Evolutionary conservation across 371 early-diverging fungal genomes (phyloP).

Genomic region (Mortierella sp.): DNA sequence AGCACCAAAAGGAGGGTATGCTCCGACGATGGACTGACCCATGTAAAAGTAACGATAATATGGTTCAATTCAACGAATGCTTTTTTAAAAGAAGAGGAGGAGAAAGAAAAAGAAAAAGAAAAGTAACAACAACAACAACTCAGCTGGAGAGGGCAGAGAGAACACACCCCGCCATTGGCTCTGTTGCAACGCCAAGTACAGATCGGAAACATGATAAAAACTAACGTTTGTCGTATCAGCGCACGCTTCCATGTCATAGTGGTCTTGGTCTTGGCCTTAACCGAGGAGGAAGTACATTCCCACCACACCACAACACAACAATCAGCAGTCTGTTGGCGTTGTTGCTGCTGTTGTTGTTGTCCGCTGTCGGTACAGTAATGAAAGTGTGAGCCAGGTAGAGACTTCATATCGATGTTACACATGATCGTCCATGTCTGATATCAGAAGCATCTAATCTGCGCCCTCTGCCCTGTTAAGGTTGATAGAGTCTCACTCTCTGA

Average conservation of each 20-base stretch:
- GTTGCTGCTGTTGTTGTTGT: no score
- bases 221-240: background rate
- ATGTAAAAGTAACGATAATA: background rate
- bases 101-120: no score
- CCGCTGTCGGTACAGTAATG: background rate
- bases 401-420: conserved; percentile 12
- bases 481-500: background rate
- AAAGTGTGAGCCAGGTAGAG: background rate
- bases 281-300: background rate
- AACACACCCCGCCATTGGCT: background rate
- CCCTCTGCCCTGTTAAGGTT: conserved; percentile 6
- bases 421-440: background rate
- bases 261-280: background rate
- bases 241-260: background rate
- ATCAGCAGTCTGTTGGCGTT: no score
- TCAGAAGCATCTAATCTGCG: conserved; percentile 12
- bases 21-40: conserved; percentile 1
- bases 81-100: no score
- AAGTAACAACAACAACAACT: background rate
- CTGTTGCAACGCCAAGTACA: background rate
- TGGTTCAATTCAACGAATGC: background rate
- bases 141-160: background rate
- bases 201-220: conserved; percentile 3
- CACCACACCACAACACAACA: background rate
- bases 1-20: background rate